These are phyloP conservation scores for Eucalyptus sideroxylon DNA, from an alignment of 345 rosid genomes.

Conservation along the genomic window DNA sequence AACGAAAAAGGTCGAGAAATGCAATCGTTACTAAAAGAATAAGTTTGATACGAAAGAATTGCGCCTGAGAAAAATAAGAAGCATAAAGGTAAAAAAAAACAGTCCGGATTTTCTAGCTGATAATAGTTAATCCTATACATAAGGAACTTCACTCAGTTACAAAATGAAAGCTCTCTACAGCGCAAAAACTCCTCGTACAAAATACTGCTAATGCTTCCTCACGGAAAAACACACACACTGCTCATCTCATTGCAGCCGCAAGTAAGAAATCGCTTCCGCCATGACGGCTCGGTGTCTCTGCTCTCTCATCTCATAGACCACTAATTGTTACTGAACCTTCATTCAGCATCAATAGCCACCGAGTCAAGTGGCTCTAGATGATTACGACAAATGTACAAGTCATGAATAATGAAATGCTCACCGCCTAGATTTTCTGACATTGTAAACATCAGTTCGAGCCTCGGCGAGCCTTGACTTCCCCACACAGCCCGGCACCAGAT, in stretches of 20 bases:
- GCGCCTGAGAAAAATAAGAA: background rate
- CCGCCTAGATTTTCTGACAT: background rate
- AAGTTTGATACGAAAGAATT: background rate
- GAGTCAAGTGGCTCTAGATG: background rate
- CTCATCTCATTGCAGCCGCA: background rate
- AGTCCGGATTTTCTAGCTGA: background rate
- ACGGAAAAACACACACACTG: background rate
- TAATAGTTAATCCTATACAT: background rate
- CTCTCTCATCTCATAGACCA: background rate
- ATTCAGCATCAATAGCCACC: background rate
- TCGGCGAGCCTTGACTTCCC: conserved; percentile 49
- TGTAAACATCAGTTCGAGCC: background rate
- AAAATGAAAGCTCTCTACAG: background rate
- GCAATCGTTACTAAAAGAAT: background rate
- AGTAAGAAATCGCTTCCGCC: background rate
- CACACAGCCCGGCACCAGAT: conserved; percentile 29
- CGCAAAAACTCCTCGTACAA: background rate
- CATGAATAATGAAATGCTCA: background rate
- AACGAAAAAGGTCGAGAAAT: background rate
- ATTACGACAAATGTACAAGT: background rate
- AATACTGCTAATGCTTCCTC: background rate
- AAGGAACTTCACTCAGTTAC: background rate
- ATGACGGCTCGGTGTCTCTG: background rate
- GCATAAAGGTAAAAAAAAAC: background rate
- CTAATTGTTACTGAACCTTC: background rate